Evolutionary conservation across 2,329 filamentous ascomycete species (phyloP).

Genomic region (Ambrosiella beaveri): DNA sequence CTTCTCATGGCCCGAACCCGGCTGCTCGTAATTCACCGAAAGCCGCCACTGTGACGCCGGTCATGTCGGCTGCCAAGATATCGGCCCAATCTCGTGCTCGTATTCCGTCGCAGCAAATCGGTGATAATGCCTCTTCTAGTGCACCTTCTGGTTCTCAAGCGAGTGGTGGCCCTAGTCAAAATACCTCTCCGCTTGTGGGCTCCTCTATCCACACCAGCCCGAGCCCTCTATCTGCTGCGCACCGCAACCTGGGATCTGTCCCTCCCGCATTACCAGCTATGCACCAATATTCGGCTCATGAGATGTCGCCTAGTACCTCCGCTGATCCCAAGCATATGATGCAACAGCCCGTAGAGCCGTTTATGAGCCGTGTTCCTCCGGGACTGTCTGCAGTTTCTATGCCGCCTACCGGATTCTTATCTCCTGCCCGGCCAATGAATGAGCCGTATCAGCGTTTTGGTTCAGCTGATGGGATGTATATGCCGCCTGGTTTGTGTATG

Average conservation of each 20-base stretch:
- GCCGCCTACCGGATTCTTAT: slow-evolving; percentile 27
- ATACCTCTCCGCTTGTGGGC: slow-evolving; percentile 40
- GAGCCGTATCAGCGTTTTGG: slow-evolving; percentile 12
- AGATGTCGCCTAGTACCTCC: slow-evolving; percentile 45
- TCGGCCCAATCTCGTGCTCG: slow-evolving; percentile 63
- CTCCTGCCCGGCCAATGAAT: slow-evolving; percentile 6
- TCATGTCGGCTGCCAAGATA: slow-evolving; percentile 49
- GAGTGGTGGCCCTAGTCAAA: slow-evolving; percentile 35
- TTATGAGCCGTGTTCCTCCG: slow-evolving; percentile 16
- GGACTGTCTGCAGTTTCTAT: slow-evolving; percentile 13
- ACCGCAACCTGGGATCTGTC: not conserved
- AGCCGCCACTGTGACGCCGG: slow-evolving; percentile 61
- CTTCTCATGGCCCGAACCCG: slow-evolving; percentile 40
- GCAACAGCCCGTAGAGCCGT: slow-evolving; percentile 22
- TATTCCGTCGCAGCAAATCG: slow-evolving; percentile 59
- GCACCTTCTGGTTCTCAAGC: slow-evolving; percentile 50
- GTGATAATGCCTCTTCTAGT: slow-evolving; percentile 48
- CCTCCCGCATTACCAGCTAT: slow-evolving; percentile 13
- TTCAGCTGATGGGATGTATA: slow-evolving; percentile 6
- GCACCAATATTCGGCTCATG: slow-evolving; percentile 21
- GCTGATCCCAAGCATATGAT: slow-evolving; percentile 39
- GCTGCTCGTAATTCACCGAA: slow-evolving; percentile 58
- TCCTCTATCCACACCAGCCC: slow-evolving; percentile 50
- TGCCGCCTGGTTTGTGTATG: slow-evolving; percentile 8
- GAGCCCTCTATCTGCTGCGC: slow-evolving; percentile 34